These are phyloP conservation scores for Clitocybe nebularis DNA, from an alignment of 1,284 basidiomycete genomes.

Conservation along the genomic window DNA sequence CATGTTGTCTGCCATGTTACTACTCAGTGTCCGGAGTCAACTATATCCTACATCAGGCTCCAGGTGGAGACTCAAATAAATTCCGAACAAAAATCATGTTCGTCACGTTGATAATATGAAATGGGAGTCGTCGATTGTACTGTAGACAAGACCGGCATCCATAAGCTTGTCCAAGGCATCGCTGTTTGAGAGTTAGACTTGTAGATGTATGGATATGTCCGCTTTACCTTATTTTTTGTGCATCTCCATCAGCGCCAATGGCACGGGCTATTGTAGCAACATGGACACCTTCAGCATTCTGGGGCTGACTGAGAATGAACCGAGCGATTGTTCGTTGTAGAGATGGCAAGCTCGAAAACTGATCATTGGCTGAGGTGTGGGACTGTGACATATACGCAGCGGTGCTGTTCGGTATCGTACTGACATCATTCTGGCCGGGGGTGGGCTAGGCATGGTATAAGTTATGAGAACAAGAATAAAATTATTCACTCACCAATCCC, in stretches of 20 bases:
- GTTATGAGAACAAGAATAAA: conserved; percentile 4
- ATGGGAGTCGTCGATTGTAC: conserved; percentile 65
- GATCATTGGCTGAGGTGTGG: conserved; percentile 33
- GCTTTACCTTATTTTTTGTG: conserved; percentile 46
- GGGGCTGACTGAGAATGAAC: conserved; percentile 41
- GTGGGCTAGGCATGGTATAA: conserved; percentile 20
- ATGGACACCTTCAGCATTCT: conserved; percentile 55
- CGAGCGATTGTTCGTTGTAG: conserved; percentile 67
- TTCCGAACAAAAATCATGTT: no score
- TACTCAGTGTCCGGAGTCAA: no score
- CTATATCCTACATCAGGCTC: no score
- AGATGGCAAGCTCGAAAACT: conserved; percentile 53
- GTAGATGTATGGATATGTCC: neutral
- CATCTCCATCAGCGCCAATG: conserved; percentile 34
- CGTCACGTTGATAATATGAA: conserved; percentile 40
- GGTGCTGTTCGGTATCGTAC: no score
- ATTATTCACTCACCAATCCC: conserved; percentile 31
- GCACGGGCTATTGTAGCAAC: conserved; percentile 55
- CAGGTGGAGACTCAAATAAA: no score
- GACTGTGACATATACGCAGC: conserved; percentile 30
- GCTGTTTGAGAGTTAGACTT: conserved; percentile 30
- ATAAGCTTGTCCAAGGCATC: conserved; percentile 66
- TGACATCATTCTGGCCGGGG: no score
- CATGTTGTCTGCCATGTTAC: no score
- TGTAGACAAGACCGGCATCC: conserved; percentile 65